Evolutionary conservation across 352 stramenopile species (phyloP), one percentile per base, ranked within the genome.

Genomic region (Phytopythium chamaehyphon): DNA sequence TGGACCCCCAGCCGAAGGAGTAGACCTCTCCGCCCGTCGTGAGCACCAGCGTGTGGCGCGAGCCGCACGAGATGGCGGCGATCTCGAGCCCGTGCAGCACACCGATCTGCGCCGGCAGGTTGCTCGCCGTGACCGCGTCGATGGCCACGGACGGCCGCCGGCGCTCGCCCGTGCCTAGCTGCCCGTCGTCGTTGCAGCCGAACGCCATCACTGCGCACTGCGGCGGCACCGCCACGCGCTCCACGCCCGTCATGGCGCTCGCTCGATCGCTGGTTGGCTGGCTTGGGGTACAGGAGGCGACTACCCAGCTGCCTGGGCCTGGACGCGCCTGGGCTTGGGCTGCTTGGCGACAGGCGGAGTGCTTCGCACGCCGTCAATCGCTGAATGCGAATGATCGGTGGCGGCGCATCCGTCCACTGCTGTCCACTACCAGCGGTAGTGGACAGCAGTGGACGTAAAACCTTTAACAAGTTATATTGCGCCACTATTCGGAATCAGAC

Each of bases 121-220:
- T 88, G 61, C 78, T 78, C n/a, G 78, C 66, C 46, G 79, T 83
- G 45, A 93, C 78, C 50, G 71, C 75, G 57, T 93, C 83, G 18
- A 93, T 81, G 21, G 71, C 61, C 22, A 78, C 64, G 21, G 47
- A 74, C 37, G 59, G 64, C 39, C 64, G 72, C 24, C 78, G 77
- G 61, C 75, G 75, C 52, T 85, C 78, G 22, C 80, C 83, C 38
- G 74, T 83, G 22, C 78, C 83, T 44, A 93, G 53, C 59, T 93
- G 83, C 0, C 83, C 83, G 59, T 93, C 83, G 57, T 93, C 83
- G 55, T 90, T 90, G 73, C 79, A 91, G 46, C 80, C 80, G 54
- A 93, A 90, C 23, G 78, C 75, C 53, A 88, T 64, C 19, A 89
- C 64, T 12, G 71, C 65, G 62, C 65, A 76, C 43, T 71, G 43